Conservation (phyloP, 116 monocot genomes). For the Trichopus zeylanicus region DNA sequence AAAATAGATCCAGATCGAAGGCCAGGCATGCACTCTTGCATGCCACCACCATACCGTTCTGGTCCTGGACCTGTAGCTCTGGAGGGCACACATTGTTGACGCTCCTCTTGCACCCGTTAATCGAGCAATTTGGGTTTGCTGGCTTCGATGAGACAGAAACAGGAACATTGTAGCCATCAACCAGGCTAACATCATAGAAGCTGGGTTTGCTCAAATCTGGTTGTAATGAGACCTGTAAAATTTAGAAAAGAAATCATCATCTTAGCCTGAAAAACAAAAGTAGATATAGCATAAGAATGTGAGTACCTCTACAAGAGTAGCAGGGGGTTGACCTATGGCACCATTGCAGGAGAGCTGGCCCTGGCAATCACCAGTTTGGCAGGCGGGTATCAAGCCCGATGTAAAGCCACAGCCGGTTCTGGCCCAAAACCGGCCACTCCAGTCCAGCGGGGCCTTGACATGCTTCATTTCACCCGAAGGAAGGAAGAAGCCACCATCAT, state of each 20-base stretch:
- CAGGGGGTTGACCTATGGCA: slow-evolving; percentile 48
- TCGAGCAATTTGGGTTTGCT: slow-evolving; percentile 25
- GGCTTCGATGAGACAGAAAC: slow-evolving; percentile 38
- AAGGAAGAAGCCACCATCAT: slow-evolving; percentile 62
- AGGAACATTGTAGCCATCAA: slow-evolving; percentile 68
- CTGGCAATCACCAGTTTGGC: slow-evolving; percentile 62
- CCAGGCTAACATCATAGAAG: slow-evolving; percentile 65
- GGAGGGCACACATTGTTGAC: slow-evolving; percentile 40
- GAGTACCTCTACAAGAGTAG: slow-evolving; percentile 59
- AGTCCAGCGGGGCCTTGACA: slow-evolving; percentile 36
- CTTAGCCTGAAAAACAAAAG: no score
- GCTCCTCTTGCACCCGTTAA: slow-evolving; percentile 43
- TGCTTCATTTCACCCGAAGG: slow-evolving; percentile 20
- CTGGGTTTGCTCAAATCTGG: slow-evolving; percentile 37
- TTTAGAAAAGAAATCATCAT: neutral
- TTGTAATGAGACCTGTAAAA: slow-evolving; percentile 29
- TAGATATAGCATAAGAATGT: neutral
- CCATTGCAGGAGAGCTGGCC: slow-evolving; percentile 58
- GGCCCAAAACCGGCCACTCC: slow-evolving; percentile 71
- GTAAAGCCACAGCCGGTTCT: slow-evolving; percentile 55
- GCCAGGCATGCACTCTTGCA: slow-evolving; percentile 84
- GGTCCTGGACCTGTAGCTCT: slow-evolving; percentile 43
- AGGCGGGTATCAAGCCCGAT: slow-evolving; percentile 13
- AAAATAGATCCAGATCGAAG: slow-evolving; percentile 47
- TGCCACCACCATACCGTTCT: slow-evolving; percentile 23